Base-by-base conservation (phyloP, 495 filamentous ascomycete species). In the Penicillium cataractarum region DNA sequence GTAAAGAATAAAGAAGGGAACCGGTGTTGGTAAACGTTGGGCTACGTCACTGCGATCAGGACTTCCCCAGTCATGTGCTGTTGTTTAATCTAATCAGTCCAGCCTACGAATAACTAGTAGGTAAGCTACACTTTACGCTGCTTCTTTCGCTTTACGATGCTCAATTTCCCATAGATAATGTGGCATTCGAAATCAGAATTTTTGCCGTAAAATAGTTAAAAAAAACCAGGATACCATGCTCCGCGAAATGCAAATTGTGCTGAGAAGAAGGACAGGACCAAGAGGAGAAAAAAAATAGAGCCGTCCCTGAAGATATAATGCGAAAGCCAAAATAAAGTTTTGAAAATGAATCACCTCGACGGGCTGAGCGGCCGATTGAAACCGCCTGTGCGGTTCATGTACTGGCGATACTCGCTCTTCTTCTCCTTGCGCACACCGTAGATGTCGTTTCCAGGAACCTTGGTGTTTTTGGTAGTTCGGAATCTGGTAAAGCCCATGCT, bases 331-430 rank as follows among this genome's bases (percentile, higher is more conserved):
- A 59, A 24, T 17, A 49, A 24, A 29, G 10, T 2, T 8, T 15
- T 56, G 54, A 27, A 27, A 29, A 27, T 2, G 21, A 56, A 62
- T 72, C 65, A 74, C 58, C 78, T 73, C 51, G 76, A 75, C n/a
- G 87, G 87, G 71, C 84, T 87, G 62, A 99, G 83, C 42, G 95
- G 93, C 69, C 95, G 81, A 76, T 99, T 99, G 82, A 99, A 99
- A 46, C 95, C 95, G 49, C 94, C 94, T n/a, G 87, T 77, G 58
- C 95, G 89, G 75, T 99, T 99, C 95, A 99, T 99, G 74, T 99
- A 99, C 84, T 99, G 95, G 71, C 95, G 82, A 71, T 97, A 97
- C 82, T 96, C 87, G 6, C 89, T 91, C 83, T 92, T 92, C 87
- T 96, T 98, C 80, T 96, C 94, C 82, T 96, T 97, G 61, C 89